Conservation (phyloP, 2,329 filamentous ascomycete genomes). For the Juglanconis juglandina region DNA sequence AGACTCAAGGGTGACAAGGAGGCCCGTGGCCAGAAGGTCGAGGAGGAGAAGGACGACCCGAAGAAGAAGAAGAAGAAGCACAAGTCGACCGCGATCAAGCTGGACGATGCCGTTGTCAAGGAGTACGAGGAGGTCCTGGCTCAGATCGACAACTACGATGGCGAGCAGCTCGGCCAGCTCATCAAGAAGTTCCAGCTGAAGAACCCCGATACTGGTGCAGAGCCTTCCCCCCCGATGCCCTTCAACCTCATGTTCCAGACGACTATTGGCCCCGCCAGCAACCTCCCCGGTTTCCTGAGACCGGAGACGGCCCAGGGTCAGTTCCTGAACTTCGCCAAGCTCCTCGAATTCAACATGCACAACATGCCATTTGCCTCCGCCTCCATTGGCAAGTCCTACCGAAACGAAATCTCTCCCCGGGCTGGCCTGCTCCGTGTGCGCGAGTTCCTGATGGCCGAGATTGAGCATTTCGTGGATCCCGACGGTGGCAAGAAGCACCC, state of each 20-base stretch:
- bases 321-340: slow-evolving; percentile 94
- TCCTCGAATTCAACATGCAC: slow-evolving; percentile 93
- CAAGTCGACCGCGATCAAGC: slow-evolving; percentile 73
- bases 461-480: slow-evolving; percentile 97
- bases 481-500: slow-evolving; percentile 90
- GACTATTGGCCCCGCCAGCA: slow-evolving; percentile 86
- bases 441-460: slow-evolving; percentile 98
- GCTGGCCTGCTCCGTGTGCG: slow-evolving; percentile 88
- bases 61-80: slow-evolving; percentile 83
- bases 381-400: slow-evolving; percentile 95
- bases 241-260: slow-evolving; percentile 99
- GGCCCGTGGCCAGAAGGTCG: slow-evolving; percentile 78
- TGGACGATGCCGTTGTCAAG: slow-evolving; percentile 79
- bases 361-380: slow-evolving; percentile 96
- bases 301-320: slow-evolving; percentile 98
- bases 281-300: slow-evolving; percentile 78
- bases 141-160: slow-evolving; percentile 92
- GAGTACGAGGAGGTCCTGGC: slow-evolving; percentile 92
- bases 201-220: slow-evolving; percentile 76
- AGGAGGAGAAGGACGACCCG: slow-evolving; percentile 68
- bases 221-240: slow-evolving; percentile 75
- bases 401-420: slow-evolving; percentile 95
- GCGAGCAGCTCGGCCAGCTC: slow-evolving; percentile 77
- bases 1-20: slow-evolving; percentile 88
- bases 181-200: slow-evolving; percentile 90